Base-by-base conservation (phyloP, 768 basidiomycete species). In the Astraeus odoratus region DNA sequence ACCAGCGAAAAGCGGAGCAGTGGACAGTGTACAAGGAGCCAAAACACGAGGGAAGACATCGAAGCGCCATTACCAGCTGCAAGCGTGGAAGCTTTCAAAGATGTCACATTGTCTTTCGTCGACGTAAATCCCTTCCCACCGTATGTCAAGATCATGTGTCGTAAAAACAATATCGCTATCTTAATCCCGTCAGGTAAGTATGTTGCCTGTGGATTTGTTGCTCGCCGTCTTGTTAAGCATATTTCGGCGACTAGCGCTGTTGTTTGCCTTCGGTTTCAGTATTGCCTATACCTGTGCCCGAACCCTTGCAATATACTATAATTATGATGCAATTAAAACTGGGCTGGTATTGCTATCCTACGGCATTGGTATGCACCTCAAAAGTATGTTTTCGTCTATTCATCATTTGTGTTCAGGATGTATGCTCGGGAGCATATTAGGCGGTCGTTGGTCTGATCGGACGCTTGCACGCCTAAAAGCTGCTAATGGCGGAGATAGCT, bases 261-360 rank as follows among this genome's bases (percentile, higher is more conserved):
- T 57, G 3, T 35, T 3, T 26, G 10, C 16, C 2, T 16, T 81
- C 39, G 75, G 69, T 35, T 91, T 82, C 59, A 72, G 78, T 22
- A 72, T 93, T 30, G 58, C 77, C 2, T 94, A 89, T 54, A 88
- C 87, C 0, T 78, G 80, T 13, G 75, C 89, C 7, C 74, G 86
- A 49, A 89, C 86, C 0, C 70, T 95, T 1, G 73, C 72, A 0
- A 65, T 71, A 8, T 59, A 71, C 10, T 95, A 94, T 54, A 55
- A 71, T 27, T 93, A 83, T 60, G 67, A 78, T 44, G 72, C 91
- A 1, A 66, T 96, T 22, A 70, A 76, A 36, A 83, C 84, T 33
- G 93, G 93, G 8, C 63, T 93, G n/a, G 80, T 91, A 5, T 70
- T 91, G 1, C 75, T 96, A 12, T 61, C 84, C 0, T 90, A 76